phyloP scores from a whole-genome alignment of 1,284 basidiomycete species.

The Takashimella tepidaria region DNA sequence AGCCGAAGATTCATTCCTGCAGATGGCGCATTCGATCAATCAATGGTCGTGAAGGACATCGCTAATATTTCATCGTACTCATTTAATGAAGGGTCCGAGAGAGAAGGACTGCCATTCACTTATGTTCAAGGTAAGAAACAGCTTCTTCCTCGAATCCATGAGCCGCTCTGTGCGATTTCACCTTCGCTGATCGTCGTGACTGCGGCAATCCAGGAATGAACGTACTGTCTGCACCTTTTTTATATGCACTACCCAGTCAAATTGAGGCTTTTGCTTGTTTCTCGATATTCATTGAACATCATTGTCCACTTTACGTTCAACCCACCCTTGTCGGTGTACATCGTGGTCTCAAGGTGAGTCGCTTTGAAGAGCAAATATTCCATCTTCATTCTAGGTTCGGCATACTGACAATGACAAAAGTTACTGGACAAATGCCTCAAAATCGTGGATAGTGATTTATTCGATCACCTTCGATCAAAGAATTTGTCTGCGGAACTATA shows the following conservation, averaged over 20 bases:
- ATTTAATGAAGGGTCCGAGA: conserved; percentile 21
- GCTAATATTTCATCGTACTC: too few species aligned
- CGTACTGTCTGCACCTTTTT: conserved; percentile 91
- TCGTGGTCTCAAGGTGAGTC: conserved; percentile 75
- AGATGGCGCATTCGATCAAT: conserved; percentile 5
- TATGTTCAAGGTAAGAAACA: conserved; percentile 71
- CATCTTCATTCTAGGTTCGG: background rate
- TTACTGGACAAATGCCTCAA: conserved; percentile 86
- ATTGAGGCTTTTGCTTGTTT: conserved; percentile 96
- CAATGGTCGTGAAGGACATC: too few species aligned
- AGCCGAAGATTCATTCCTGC: background rate
- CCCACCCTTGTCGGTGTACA: conserved; percentile 94
- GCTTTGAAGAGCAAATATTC: background rate
- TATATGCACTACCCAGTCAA: conserved; percentile 93
- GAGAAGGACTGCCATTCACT: conserved; percentile 65
- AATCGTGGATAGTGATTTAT: conserved; percentile 82
- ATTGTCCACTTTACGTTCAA: conserved; percentile 90
- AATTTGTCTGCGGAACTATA: conserved; percentile 97
- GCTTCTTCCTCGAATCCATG: conserved; percentile 47
- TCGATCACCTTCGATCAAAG: conserved; percentile 72
- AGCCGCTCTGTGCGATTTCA: too few species aligned
- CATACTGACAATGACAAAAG: conserved; percentile 48
- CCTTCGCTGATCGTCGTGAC: too few species aligned
- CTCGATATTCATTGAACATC: conserved; percentile 85
- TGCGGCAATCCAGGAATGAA: conserved; percentile 78